Evolutionary conservation across 23 red algal species (phyloP).

Genomic region (Gracilaria gracilis): DNA sequence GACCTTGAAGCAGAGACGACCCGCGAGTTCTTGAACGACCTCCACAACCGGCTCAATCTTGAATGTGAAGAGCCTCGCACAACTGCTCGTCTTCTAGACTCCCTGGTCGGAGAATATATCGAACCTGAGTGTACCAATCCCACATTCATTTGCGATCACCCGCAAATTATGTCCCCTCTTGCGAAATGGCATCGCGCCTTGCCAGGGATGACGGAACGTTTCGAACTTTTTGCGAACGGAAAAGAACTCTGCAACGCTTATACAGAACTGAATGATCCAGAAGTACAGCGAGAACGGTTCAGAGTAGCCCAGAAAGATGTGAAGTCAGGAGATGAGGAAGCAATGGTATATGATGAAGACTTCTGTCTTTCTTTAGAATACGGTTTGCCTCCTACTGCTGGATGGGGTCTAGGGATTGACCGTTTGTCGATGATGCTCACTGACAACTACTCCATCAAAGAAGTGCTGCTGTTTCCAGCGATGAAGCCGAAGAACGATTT

Average conservation of each 20-base stretch:
- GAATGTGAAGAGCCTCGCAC: constrained; percentile 89
- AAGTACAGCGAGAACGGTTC: constrained; percentile 93
- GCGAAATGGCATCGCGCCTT: constrained; percentile 91
- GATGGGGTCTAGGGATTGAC: constrained; percentile 98
- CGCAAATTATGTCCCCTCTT: constrained; percentile 91
- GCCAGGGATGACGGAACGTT: constrained; percentile 89
- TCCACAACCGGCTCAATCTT: constrained; percentile 53
- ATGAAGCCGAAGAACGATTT: constrained; percentile 80
- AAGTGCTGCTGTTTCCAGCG: constrained; percentile 97
- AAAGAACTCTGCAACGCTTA: constrained; percentile 96
- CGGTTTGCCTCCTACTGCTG: constrained; percentile 93
- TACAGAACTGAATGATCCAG: constrained; percentile 97
- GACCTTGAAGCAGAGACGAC: constrained; percentile 58
- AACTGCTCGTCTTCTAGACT: constrained; percentile 89
- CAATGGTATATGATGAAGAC: constrained; percentile 97
- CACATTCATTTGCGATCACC: constrained; percentile 98
- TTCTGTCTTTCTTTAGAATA: constrained; percentile 97
- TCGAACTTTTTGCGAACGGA: constrained; percentile 97
- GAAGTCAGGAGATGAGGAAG: constrained; percentile 92
- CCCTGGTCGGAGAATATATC: constrained; percentile 86
- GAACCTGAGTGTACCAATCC: constrained; percentile 92
- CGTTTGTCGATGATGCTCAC: constrained; percentile 95
- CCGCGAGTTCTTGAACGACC: constrained; percentile 37
- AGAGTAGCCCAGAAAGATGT: constrained; percentile 76
- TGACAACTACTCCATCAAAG: constrained; percentile 94